Base-by-base conservation (phyloP, 2,329 filamentous ascomycete genomes). In the Macrophomina pseudophaseolina region DNA sequence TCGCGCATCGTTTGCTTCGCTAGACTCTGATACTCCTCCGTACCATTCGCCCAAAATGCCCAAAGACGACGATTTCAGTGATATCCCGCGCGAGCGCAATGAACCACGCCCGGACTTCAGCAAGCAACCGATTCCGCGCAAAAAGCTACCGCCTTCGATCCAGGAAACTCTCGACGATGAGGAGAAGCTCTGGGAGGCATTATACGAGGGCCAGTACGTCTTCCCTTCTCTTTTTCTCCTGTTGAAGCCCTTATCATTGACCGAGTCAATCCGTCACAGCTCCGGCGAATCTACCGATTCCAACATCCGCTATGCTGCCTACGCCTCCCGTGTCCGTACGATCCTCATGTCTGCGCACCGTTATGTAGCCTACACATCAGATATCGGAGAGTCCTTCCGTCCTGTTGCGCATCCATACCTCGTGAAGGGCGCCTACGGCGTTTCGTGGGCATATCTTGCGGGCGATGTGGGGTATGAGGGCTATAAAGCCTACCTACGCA, bases 291-390 rank as follows among this genome's bases (percentile, higher is more conserved):
- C 93, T 5, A 97, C 93, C 68, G 92, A 97, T 65, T 91, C 89
- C 72, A 90, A 88, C 72, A 83, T 97, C 74, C 91, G 95, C 74
- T 99, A 98, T 81, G 94, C 94, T 66, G 95, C 91, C 72, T 99
- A 99, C 80, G 92, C 93, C 56, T 88, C 90, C 68, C 90, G 95
- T 58, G 82, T 95, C 69, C 89, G 92, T 69, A 97, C 94, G 7
- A 91, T 98, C 71, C 88, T 99, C 74, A 83, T 94, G 72, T 93
- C 91, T 16, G 94, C 94, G 4, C 95, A 98, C 75, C 90, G 95
- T 74, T 99, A 99, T 75, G 93, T 99, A 58, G 95, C 95, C 66
- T 99, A 99, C 78, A 98, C 95, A 0, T 94, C 90, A 23, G 94
- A 98, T 74, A 94, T 99, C 70, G 95, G 95, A 76, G 95, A 99